phyloP scores from a whole-genome alignment of 352 stramenopile species.

The Globisporangium parvum region DNA sequence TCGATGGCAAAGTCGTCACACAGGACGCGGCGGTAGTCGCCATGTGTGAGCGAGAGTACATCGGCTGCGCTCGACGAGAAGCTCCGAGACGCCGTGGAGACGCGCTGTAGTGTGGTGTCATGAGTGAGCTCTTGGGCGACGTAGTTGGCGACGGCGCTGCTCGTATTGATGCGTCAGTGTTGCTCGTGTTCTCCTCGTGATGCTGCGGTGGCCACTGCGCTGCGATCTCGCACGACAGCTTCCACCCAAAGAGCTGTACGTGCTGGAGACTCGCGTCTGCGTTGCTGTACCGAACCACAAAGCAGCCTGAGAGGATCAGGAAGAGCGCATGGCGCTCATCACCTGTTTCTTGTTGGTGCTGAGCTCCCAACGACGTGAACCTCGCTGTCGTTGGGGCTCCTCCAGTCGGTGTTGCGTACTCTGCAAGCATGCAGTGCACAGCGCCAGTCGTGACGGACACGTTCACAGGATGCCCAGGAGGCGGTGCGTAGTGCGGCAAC shows the following conservation, averaged over 20 bases:
- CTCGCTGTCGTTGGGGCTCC: background rate
- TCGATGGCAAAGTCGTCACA: constrained; percentile 74
- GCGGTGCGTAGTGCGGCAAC: constrained; percentile 27
- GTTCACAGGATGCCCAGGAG: constrained; percentile 22
- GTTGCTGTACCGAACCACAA: constrained; percentile 48
- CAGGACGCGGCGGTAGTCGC: constrained; percentile 44
- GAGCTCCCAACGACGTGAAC: background rate
- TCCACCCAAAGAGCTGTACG: constrained; percentile 56
- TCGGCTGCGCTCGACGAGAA: background rate
- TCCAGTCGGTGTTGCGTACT: constrained; percentile 23
- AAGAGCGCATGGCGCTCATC: constrained; percentile 22
- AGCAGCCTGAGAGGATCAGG: constrained; percentile 51
- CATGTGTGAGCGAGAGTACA: constrained; percentile 1
- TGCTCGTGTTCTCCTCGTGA: background rate
- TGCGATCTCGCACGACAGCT: constrained; percentile 62
- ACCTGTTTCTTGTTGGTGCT: no score
- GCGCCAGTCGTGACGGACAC: constrained; percentile 62
- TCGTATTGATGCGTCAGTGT: background rate
- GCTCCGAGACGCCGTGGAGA: background rate
- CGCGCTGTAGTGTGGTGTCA: background rate
- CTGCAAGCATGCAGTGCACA: constrained; percentile 47
- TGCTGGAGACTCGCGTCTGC: constrained; percentile 34
- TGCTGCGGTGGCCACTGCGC: constrained; percentile 46
- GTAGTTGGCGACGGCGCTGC: constrained; percentile 16
- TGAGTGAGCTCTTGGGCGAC: constrained; percentile 16